Conservation (phyloP, 2,329 filamentous ascomycete species). For the Epicoccum nigrum region DNA sequence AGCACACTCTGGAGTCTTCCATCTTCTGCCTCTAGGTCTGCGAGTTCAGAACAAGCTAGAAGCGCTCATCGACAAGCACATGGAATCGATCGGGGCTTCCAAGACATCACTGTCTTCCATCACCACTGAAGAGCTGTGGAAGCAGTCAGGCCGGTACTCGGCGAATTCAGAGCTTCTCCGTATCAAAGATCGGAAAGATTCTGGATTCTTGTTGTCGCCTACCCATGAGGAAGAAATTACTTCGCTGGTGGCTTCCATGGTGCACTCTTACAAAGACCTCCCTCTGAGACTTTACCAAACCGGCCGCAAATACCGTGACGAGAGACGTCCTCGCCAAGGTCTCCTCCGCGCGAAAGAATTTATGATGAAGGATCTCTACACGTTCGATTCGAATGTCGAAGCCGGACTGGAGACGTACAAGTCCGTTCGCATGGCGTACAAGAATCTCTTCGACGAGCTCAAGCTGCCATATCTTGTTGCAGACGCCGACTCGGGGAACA, state of each 20-base stretch:
- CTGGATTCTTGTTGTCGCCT: slow-evolving; percentile 78
- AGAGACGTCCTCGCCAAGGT: slow-evolving; percentile 85
- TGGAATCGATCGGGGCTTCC: slow-evolving; percentile 80
- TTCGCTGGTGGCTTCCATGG: slow-evolving; percentile 70
- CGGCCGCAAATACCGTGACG: slow-evolving; percentile 92
- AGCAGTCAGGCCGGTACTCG: slow-evolving; percentile 79
- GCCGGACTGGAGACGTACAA: slow-evolving; percentile 82
- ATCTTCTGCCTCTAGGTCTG: slow-evolving; percentile 84
- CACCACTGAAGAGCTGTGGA: slow-evolving; percentile 84
- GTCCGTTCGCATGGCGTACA: slow-evolving; percentile 75
- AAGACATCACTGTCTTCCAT: slow-evolving; percentile 83
- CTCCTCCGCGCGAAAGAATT: slow-evolving; percentile 89
- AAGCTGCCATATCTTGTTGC: slow-evolving; percentile 84
- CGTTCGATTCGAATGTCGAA: slow-evolving; percentile 75
- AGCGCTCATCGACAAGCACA: slow-evolving; percentile 83
- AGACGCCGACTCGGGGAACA: slow-evolving; percentile 91
- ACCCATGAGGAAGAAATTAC: slow-evolving; percentile 99
- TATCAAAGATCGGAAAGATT: slow-evolving; percentile 78
- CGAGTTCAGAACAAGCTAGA: slow-evolving; percentile 91
- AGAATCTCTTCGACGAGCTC: slow-evolving; percentile 78
- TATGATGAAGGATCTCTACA: slow-evolving; percentile 98
- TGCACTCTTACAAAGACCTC: slow-evolving; percentile 84
- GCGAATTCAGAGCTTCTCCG: slow-evolving; percentile 82
- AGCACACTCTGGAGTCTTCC: slow-evolving; percentile 89
- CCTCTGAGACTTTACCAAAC: slow-evolving; percentile 91